phyloP scores from a whole-genome alignment of 768 basidiomycete genomes.

The Heimioporus sp. region DNA sequence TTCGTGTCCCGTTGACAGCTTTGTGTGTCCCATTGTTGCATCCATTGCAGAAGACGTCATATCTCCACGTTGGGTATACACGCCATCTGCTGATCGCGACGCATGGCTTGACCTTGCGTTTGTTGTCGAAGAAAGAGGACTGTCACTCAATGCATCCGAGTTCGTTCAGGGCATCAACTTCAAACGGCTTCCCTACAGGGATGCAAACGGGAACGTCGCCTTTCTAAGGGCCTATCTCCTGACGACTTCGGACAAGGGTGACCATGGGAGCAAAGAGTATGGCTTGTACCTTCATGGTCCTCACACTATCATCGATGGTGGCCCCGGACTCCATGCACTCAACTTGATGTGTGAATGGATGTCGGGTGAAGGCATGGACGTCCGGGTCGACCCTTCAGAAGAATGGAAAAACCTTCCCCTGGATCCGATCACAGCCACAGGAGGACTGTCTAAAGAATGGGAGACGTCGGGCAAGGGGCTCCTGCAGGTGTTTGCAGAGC shows the following conservation, averaged over 20 bases:
- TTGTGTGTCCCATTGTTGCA: conserved; percentile 19
- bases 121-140: conserved; percentile 12
- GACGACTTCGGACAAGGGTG: conserved; percentile 1
- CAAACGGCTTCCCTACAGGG: conserved; percentile 18
- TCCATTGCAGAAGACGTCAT: conserved; percentile 9
- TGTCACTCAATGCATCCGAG: conserved; percentile 9
- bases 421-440: conserved; percentile 24
- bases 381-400: conserved; percentile 8
- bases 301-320: conserved; percentile 22
- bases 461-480: conserved; percentile 9
- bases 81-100: conserved; percentile 19
- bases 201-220: background rate
- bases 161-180: conserved; percentile 17
- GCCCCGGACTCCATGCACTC: conserved; percentile 21
- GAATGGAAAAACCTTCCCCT: conserved; percentile 27
- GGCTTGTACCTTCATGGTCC: conserved; percentile 24
- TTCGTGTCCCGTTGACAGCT: background rate
- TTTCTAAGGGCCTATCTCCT: conserved; percentile 13
- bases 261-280: conserved; percentile 3
- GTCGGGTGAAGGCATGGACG: conserved; percentile 9
- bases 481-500: conserved; percentile 9
- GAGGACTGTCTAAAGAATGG: conserved; percentile 21
- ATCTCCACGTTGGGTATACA: conserved; percentile 21
- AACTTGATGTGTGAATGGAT: conserved; percentile 24
- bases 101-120: conserved; percentile 23